Percentiles rank a stretch among this genome's conserved stretches.
These are phyloP conservation scores for Colletotrichum plurivorum DNA, from an alignment of 2,329 filamentous ascomycete species.

Conservation along the genomic window DNA sequence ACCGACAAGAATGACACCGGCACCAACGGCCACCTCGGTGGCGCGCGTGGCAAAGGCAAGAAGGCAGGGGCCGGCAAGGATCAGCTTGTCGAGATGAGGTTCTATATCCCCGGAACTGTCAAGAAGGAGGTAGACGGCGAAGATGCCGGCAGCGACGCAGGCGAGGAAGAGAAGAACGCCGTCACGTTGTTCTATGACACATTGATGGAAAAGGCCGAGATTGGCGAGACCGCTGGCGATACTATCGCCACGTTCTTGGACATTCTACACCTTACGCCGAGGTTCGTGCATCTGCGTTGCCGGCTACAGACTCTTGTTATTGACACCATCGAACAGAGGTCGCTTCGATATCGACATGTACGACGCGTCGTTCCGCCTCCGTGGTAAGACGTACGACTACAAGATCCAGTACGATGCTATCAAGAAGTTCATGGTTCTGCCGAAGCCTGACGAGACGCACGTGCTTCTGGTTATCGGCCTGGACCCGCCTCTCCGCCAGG, in stretches of 20 bases:
- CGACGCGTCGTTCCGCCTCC: constrained; percentile 95
- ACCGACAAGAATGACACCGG: constrained; percentile 79
- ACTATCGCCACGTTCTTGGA: constrained; percentile 98
- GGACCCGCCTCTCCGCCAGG: constrained; percentile 94
- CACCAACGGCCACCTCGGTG: constrained; percentile 80
- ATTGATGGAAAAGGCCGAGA: constrained; percentile 97
- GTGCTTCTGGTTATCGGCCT: constrained; percentile 95
- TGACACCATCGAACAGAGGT: constrained; percentile 73
- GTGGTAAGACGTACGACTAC: constrained; percentile 99
- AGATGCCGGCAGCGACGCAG: constrained; percentile 76
- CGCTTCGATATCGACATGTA: constrained; percentile 99
- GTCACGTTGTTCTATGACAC: constrained; percentile 99
- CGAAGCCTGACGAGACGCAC: constrained; percentile 98
- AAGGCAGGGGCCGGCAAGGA: constrained; percentile 92
- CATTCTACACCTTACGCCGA: constrained; percentile 95
- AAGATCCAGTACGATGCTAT: constrained; percentile 98
- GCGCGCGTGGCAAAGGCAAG: constrained; percentile 82
- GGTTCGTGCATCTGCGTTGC: constrained; percentile 62
- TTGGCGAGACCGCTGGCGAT: constrained; percentile 98
- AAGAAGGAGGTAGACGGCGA: constrained; percentile 82
- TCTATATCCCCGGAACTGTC: constrained; percentile 95
- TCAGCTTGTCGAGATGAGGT: constrained; percentile 97
- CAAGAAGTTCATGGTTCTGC: constrained; percentile 99
- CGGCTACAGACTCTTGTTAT: constrained; percentile 11
- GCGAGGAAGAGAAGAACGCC: constrained; percentile 90